A percentile compares a stretch with the other conserved stretches of the same genome.
Evolutionary conservation across 2,329 filamentous ascomycete genomes (phyloP).

Genomic region (Didymosphaeria variabile): DNA sequence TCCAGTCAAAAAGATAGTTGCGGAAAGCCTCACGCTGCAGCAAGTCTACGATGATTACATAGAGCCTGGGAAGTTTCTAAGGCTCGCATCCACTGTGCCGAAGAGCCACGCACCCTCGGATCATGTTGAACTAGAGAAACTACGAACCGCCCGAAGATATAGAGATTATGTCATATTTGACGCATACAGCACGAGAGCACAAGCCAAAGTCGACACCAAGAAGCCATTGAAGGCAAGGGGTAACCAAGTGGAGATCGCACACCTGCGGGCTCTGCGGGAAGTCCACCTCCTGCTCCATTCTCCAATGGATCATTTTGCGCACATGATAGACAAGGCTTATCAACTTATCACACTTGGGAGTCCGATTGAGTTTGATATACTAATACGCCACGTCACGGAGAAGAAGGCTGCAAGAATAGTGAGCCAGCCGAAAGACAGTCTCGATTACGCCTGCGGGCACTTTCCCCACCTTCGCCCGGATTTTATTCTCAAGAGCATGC

Average conservation of each 20-base stretch:
- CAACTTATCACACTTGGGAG: conserved; percentile 31
- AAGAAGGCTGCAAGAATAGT: conserved; percentile 12
- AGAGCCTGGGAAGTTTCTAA: conserved; percentile 33
- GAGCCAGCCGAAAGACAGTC: conserved; percentile 10
- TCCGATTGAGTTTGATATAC: conserved; percentile 36
- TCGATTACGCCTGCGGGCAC: conserved; percentile 34
- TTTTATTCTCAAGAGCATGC: conserved; percentile 43
- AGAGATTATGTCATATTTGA: conserved; percentile 25
- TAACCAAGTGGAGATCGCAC: conserved; percentile 10
- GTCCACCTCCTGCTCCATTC: conserved; percentile 27
- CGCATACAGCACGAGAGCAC: conserved; percentile 1
- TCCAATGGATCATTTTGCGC: conserved; percentile 18
- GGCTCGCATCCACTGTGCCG: conserved; percentile 14
- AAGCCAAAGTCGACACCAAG: conserved; percentile 2
- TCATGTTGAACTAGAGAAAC: conserved; percentile 11
- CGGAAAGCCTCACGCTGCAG: conserved; percentile 17
- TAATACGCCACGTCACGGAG: conserved; percentile 12
- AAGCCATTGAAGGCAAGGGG: not conserved
- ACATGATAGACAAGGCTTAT: conserved; percentile 34
- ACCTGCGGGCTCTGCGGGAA: conserved; percentile 28
- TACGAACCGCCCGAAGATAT: not conserved
- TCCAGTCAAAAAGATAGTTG: conserved; percentile 1
- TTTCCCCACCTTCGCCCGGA: conserved; percentile 45
- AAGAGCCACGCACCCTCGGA: not conserved
- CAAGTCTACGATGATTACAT: conserved; percentile 31